Conservation (phyloP, 257 asterid genomes). For the Plantago ovata region DNA sequence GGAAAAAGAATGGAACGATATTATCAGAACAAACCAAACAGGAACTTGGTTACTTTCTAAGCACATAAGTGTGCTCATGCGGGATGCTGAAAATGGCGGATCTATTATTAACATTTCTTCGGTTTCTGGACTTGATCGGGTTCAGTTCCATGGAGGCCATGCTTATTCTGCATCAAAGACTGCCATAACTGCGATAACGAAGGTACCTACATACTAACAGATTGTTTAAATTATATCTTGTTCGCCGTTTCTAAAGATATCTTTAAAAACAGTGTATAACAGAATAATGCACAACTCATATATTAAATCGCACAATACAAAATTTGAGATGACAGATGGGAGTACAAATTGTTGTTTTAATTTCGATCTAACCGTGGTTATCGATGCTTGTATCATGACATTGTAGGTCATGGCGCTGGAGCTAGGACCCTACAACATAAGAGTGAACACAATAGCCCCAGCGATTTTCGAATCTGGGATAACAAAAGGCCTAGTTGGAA, state of each 20-base stretch:
- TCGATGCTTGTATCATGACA: too few species aligned
- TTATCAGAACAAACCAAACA: conserved; percentile 25
- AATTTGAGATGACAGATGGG: background rate
- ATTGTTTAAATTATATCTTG: background rate
- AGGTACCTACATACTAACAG: conserved; percentile 18
- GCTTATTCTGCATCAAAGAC: conserved; percentile 32
- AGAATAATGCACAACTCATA: too few species aligned
- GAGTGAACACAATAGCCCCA: conserved; percentile 44
- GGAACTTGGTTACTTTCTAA: conserved; percentile 37
- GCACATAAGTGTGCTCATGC: conserved; percentile 27
- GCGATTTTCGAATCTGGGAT: conserved; percentile 48
- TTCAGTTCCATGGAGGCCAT: conserved; percentile 15
- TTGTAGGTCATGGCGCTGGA: conserved; percentile 39
- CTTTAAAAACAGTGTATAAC: too few species aligned
- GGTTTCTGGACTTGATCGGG: conserved; percentile 26
- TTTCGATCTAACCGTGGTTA: too few species aligned
- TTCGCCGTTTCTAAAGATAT: too few species aligned
- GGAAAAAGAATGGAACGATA: conserved; percentile 30
- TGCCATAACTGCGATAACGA: conserved; percentile 29
- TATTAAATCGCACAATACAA: too few species aligned
- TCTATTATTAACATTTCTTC: conserved; percentile 42
- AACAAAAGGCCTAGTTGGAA: conserved; percentile 28
- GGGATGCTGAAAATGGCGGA: conserved; percentile 25
- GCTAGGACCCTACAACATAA: conserved; percentile 15
- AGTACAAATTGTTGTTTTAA: too few species aligned